Evolutionary conservation across 495 filamentous ascomycete species (phyloP).

Genomic region (Penicillium mononematosum): DNA sequence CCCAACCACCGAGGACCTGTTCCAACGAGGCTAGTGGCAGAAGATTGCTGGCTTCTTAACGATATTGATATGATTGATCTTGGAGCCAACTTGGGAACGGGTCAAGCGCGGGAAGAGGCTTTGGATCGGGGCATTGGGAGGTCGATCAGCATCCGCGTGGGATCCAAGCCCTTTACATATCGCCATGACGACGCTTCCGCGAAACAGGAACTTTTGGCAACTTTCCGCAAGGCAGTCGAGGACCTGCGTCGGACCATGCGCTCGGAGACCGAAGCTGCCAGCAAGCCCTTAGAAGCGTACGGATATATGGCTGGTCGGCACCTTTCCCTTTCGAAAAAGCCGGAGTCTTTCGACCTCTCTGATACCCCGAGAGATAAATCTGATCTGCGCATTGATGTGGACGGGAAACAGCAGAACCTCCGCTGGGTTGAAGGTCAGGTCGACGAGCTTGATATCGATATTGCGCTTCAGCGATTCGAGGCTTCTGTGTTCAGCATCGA

Average conservation of each 20-base stretch:
- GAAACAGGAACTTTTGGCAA: slow-evolving; percentile 76
- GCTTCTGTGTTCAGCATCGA: slow-evolving; percentile 78
- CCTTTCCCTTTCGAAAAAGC: slow-evolving; percentile 29
- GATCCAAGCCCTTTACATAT: slow-evolving; percentile 90
- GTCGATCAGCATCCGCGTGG: slow-evolving; percentile 87
- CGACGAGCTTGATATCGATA: slow-evolving; percentile 93
- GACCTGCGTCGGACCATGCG: slow-evolving; percentile 80
- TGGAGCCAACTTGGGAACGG: slow-evolving; percentile 57
- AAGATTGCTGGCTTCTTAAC: slow-evolving; percentile 90
- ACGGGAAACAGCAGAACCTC: slow-evolving; percentile 92
- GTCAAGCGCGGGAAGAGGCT: slow-evolving; percentile 52
- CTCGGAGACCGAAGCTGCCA: slow-evolving; percentile 78
- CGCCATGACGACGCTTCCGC: slow-evolving; percentile 73
- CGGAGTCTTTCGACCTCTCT: slow-evolving; percentile 60
- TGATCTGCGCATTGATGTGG: slow-evolving; percentile 85
- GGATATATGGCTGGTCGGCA: slow-evolving; percentile 61
- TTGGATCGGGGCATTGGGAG: slow-evolving; percentile 70
- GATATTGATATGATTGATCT: slow-evolving; percentile 95
- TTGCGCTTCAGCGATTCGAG: slow-evolving; percentile 88
- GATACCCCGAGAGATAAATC: slow-evolving; percentile 68
- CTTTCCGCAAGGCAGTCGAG: slow-evolving; percentile 88
- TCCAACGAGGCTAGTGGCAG: slow-evolving; percentile 79
- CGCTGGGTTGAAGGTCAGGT: slow-evolving; percentile 94
- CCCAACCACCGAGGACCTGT: slow-evolving; percentile 56
- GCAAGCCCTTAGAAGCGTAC: slow-evolving; percentile 73